Evolutionary conservation across 768 basidiomycete species (phyloP).

Genomic region (Rhodotorula kratochvilovae): DNA sequence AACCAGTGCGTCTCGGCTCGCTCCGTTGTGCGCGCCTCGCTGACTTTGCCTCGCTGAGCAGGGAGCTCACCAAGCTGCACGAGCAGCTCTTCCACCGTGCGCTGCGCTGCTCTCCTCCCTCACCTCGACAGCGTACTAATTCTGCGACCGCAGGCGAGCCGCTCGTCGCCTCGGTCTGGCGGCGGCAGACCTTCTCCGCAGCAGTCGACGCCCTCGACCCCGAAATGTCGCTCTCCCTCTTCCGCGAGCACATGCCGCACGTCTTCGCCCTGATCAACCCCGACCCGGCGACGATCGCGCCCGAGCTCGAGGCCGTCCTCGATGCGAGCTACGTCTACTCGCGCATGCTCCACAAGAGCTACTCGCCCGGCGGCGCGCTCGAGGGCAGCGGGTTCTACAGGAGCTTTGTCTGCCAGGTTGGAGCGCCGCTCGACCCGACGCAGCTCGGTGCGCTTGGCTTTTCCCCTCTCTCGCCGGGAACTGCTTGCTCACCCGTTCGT

Average conservation of each 20-base stretch:
- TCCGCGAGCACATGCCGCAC: slow-evolving; percentile 66
- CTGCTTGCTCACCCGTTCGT: too few relatives aligned
- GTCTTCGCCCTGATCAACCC: slow-evolving; percentile 57
- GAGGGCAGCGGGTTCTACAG: slow-evolving; percentile 69
- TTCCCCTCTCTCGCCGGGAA: neutral
- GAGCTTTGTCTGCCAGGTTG: slow-evolving; percentile 78
- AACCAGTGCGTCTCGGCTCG: slow-evolving; percentile 50
- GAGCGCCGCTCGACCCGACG: slow-evolving; percentile 64
- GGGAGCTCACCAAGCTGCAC: slow-evolving; percentile 78
- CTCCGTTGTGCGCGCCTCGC: too few relatives aligned
- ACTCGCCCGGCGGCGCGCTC: slow-evolving; percentile 52
- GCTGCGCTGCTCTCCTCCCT: slow-evolving; percentile 45
- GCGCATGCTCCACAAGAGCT: slow-evolving; percentile 68
- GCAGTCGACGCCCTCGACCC: slow-evolving; percentile 72
- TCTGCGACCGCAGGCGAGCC: slow-evolving; percentile 62
- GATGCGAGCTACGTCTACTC: slow-evolving; percentile 73
- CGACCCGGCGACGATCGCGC: slow-evolving; percentile 38
- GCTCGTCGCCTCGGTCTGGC: slow-evolving; percentile 83
- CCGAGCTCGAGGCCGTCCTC: slow-evolving; percentile 59
- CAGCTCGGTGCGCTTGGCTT: slow-evolving; percentile 54
- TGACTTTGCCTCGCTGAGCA: neutral
- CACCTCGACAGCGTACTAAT: neutral
- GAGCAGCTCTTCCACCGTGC: slow-evolving; percentile 78
- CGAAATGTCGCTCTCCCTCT: slow-evolving; percentile 63
- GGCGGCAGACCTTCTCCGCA: slow-evolving; percentile 81